Evolutionary conservation across 2,329 filamentous ascomycete genomes (phyloP), one percentile per base, ranked within the genome.

Genomic region (Dryadomyces quercus-mongolicae): DNA sequence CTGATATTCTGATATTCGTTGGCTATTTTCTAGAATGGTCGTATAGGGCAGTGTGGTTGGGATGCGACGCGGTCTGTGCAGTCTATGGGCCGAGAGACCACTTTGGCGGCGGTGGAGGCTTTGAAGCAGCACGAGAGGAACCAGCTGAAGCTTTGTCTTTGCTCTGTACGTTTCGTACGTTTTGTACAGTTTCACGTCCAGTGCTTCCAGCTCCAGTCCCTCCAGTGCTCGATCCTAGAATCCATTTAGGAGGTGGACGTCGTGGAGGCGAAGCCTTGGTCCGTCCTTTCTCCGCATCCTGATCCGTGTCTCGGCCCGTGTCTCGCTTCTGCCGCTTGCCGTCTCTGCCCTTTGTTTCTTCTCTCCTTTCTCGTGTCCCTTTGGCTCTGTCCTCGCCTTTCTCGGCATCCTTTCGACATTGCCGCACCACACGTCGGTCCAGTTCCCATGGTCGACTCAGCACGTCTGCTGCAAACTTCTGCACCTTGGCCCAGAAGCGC

Each of bases 391-490:
- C 44, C 31, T 61, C 56, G 5, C 65, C 61, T 3, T 64, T 63
- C 55, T 73, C 71, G 9, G 73, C 73, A 55, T 75, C 70, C 58
- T 67, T 72, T 56, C 71, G 72, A 59, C 77, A 81, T 55, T 66
- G 68, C 51, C 73, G 72, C 48, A 82, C 68, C 53, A 76, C 71
- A 55, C 68, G 71, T 21, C 66, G 64, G 34, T 68, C 71, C 34
- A 85, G 60, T n/a, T 73, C 62, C 82, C 82, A 85, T 0, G 78
- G 74, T 54, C 64, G 66, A 3, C 65, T 64, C 15, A 85, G 68
- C 6, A 81, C 68, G 4, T 77, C 71, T 38, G 61, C 62, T 40
- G 71, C 71, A 61, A 85, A 82, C 34, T 64, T 65, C 18, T 64
- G 59, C 47, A 74, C 68, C 66, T 79, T 79, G 60, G 75, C 70